A percentile compares a stretch with the other conserved stretches of the same genome.
phyloP scores from a whole-genome alignment of 2,329 filamentous ascomycete genomes.

The Nigrospora sphaerica region DNA sequence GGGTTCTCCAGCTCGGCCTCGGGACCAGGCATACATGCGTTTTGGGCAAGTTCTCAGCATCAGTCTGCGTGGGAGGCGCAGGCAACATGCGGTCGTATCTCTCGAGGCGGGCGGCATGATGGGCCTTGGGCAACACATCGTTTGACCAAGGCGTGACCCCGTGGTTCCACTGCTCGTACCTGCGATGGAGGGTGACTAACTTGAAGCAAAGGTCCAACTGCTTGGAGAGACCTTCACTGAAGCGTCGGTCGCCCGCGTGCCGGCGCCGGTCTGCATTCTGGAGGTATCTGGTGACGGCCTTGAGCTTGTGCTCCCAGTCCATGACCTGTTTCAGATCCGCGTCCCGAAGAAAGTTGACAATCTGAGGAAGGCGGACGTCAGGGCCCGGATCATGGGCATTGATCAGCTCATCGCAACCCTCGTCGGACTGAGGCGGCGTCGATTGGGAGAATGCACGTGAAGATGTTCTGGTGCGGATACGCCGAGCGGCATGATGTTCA shows the following conservation, averaged over 20 bases:
- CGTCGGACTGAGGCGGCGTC: background rate
- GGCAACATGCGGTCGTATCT: slow-evolving; percentile 13
- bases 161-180: slow-evolving; percentile 6
- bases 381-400: slow-evolving; percentile 14
- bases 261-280: slow-evolving; percentile 15
- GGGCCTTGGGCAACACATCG: slow-evolving; percentile 7
- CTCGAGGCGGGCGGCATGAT: slow-evolving; percentile 12
- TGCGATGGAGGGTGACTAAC: slow-evolving; percentile 13
- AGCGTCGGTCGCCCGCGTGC: slow-evolving; percentile 14
- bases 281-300: slow-evolving; percentile 30
- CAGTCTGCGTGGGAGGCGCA: slow-evolving; percentile 1
- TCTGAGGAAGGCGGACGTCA: slow-evolving; percentile 22
- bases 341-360: slow-evolving; percentile 40
- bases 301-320: slow-evolving; percentile 12
- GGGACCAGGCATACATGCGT: no score
- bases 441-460: background rate
- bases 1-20: no score
- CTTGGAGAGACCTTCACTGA: slow-evolving; percentile 6
- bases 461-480: background rate
- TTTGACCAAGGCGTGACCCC: slow-evolving; percentile 15
- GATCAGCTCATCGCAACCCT: background rate
- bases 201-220: slow-evolving; percentile 14
- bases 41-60: no score
- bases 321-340: slow-evolving; percentile 36
- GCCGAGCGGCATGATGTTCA: background rate